Percentiles rank a stretch among this genome's conserved stretches.
These are phyloP conservation scores for Diaporthe humulicola DNA, from an alignment of 2,329 filamentous ascomycete species.

Conservation along the genomic window DNA sequence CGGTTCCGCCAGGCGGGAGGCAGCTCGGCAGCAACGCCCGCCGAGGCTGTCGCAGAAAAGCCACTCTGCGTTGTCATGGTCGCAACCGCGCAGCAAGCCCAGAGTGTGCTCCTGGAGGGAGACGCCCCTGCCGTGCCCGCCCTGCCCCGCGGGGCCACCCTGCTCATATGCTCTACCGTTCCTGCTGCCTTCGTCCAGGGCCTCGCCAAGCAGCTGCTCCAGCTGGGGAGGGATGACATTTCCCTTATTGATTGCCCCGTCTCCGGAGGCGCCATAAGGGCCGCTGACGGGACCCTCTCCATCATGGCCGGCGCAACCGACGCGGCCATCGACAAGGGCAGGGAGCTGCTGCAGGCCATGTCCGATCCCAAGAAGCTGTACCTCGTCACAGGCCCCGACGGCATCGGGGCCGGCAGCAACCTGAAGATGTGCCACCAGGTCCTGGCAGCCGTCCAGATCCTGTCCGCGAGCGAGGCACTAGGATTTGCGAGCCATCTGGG, in stretches of 20 bases:
- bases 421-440: constrained; percentile 77
- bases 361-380: constrained; percentile 73
- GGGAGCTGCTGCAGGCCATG: constrained; percentile 73
- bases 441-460: constrained; percentile 73
- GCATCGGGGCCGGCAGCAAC: constrained; percentile 71
- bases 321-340: constrained; percentile 68
- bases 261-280: constrained; percentile 77
- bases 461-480: constrained; percentile 71
- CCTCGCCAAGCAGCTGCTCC: constrained; percentile 68
- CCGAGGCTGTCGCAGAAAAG: constrained; percentile 71
- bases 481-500: constrained; percentile 70
- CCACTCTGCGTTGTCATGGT: constrained; percentile 81
- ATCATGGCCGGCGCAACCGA: constrained; percentile 79
- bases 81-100: constrained; percentile 77
- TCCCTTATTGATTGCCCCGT: constrained; percentile 79
- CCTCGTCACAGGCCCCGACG: constrained; percentile 65
- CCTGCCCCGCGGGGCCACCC: constrained; percentile 69
- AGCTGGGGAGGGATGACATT: constrained; percentile 71
- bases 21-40: constrained; percentile 68
- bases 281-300: constrained; percentile 78
- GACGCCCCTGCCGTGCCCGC: constrained; percentile 61
- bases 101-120: constrained; percentile 73
- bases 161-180: constrained; percentile 80
- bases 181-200: constrained; percentile 74
- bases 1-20: constrained; percentile 75